Evolutionary conservation across 2,329 filamentous ascomycete species (phyloP), one percentile per base, ranked within the genome.

Genomic region (Podosphaera aphanis): DNA sequence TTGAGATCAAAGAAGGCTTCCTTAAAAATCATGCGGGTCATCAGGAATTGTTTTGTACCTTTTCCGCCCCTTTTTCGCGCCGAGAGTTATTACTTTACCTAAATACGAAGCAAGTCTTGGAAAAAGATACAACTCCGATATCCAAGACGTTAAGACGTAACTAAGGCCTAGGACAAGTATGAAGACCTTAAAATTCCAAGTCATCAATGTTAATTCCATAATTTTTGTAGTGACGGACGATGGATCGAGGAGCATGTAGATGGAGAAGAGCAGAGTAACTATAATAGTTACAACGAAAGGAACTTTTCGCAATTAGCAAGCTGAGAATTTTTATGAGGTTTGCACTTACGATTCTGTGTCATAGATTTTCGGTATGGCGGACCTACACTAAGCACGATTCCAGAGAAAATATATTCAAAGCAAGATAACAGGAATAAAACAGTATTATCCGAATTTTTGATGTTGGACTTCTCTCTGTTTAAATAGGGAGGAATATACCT

Each of bases 331-430:
- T 35, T 13, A 46, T 52, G 47, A 18, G 19, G 40, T 38, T 41
- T 36, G 20, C 20, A 66, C 78, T 63, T 61, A 85, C 82, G 73
- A 58, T 98, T 98, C 48, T 79, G 71, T 16, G 66, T 66, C 66
- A 85, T 83, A 15, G 74, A 72, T 55, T 90, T 81, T 46, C 90
- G 71, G 64, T 93, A 98, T 0, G 90, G 90, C 29, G 74, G 77
- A 1, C 90, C 92, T n/a, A 90, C 83, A 54, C 81, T 93, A 25
- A 98, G 69, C 1, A 95, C 80, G 35, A 95, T 70, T 3, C 83
- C 90, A 0, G 84, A 82, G 19, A 94, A 69, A 33, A 93, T 92
- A 61, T 98, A 98, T 60, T 95, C 86, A 57, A 86, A 95, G 60
- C 85, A 94, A 1, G 82, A 92, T 4, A 86, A 68, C 25, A 95